Evolutionary conservation across 208 protist genomes (phyloP).

Genomic region (Leishmania arabica): DNA sequence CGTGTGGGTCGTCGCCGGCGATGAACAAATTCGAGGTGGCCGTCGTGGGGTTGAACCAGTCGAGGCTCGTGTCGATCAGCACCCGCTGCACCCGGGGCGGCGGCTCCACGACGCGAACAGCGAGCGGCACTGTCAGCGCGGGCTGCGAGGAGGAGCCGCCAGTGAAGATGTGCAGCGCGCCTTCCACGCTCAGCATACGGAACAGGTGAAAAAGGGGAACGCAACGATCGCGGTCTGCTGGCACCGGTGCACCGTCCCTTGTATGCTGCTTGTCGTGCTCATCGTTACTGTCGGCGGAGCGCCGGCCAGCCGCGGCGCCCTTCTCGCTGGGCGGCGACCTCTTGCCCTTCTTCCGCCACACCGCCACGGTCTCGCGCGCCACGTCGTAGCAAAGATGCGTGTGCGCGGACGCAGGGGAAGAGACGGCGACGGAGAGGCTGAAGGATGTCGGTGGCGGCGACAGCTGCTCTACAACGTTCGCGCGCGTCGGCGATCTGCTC

Average conservation of each 20-base stretch:
- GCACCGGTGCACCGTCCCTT: neutral
- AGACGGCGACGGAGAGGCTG: conserved; percentile 20
- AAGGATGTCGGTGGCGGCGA: conserved; percentile 11
- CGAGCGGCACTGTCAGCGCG: conserved; percentile 34
- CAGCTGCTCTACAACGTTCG: neutral
- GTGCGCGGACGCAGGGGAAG: conserved; percentile 10
- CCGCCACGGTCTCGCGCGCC: neutral
- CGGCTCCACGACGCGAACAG: conserved; percentile 40
- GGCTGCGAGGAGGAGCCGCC: neutral
- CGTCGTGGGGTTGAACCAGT: conserved; percentile 90
- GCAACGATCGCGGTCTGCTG: neutral
- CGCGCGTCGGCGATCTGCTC: neutral
- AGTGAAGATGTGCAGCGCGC: conserved; percentile 13
- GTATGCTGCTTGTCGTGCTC: neutral
- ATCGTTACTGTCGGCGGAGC: neutral
- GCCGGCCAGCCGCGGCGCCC: neutral
- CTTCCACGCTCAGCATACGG: conserved; percentile 7
- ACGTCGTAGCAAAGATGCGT: conserved; percentile 23
- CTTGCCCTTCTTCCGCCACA: neutral
- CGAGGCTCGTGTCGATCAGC: conserved; percentile 95
- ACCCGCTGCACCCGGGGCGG: conserved; percentile 85
- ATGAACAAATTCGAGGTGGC: conserved; percentile 63
- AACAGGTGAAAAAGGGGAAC: conserved; percentile 24
- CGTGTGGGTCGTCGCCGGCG: conserved; percentile 91
- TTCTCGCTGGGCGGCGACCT: neutral